Conservation (phyloP, 2,329 filamentous ascomycete species). For the Ophiocordyceps camponoti-saundersi region DNA sequence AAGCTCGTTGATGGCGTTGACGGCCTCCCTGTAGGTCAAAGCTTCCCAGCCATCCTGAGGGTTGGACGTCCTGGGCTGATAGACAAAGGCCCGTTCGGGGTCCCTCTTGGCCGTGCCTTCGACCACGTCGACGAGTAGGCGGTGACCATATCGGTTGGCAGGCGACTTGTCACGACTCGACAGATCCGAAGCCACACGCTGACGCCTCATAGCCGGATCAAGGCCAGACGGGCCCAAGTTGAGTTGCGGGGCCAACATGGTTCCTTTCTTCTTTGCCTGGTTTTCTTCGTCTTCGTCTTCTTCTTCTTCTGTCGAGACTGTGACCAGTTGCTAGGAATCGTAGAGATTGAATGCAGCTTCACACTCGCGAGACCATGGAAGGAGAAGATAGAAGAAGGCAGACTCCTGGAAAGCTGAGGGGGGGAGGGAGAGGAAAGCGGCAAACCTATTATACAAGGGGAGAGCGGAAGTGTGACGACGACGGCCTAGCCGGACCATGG, state of each 20-base stretch:
- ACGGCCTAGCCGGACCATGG: not conserved
- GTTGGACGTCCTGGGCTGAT: constrained; percentile 12
- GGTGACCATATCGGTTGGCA: not conserved
- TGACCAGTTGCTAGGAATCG: no score
- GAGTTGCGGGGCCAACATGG: constrained; percentile 44
- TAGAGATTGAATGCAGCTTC: no score
- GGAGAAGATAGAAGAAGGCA: no score
- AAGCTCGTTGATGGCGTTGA: constrained; percentile 13
- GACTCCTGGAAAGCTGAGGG: no score
- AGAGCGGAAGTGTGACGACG: not conserved
- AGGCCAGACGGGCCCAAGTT: not conserved
- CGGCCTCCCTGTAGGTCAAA: constrained; percentile 9
- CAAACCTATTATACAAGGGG: not conserved
- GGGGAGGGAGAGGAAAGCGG: no score
- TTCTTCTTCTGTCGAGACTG: no score
- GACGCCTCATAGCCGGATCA: not conserved
- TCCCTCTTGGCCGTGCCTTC: constrained; percentile 8
- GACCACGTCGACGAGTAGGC: constrained; percentile 7
- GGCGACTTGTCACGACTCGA: not conserved
- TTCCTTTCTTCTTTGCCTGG: constrained; percentile 25
- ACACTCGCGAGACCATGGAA: no score
- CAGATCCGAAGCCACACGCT: not conserved
- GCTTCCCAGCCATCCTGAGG: constrained; percentile 11
- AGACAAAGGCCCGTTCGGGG: constrained; percentile 18
- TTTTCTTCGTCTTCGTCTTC: no score